Evolutionary conservation across 306 rosid species (phyloP).

Genomic region (Trifolium subterraneum): DNA sequence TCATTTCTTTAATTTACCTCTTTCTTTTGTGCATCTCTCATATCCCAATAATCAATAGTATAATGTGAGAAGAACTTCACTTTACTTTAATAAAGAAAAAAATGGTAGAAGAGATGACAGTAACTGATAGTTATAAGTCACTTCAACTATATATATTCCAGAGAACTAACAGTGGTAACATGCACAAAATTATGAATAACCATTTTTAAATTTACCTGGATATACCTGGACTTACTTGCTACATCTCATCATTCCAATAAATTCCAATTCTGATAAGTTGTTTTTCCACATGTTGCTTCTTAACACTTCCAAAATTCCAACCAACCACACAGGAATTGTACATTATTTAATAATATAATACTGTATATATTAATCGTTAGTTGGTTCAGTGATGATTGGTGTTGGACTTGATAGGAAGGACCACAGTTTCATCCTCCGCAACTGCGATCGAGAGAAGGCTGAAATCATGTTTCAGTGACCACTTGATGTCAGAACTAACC

Average conservation of each 20-base stretch:
- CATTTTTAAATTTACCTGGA: constrained; percentile 31
- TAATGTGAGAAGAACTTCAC: neutral
- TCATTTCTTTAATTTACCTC: no score
- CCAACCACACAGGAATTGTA: constrained; percentile 49
- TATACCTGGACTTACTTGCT: constrained; percentile 18
- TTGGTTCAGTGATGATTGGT: no score
- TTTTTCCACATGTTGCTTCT: constrained; percentile 39
- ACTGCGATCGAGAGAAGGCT: no score
- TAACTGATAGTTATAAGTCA: constrained; percentile 59
- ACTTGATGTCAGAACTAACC: no score
- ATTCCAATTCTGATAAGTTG: constrained; percentile 32
- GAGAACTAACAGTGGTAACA: constrained; percentile 44
- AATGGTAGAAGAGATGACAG: constrained; percentile 44
- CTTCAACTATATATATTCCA: constrained; percentile 60
- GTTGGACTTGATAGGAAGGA: no score
- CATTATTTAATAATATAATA: constrained; percentile 31
- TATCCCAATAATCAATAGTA: constrained; percentile 15
- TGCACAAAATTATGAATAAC: constrained; percentile 26
- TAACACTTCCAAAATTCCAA: constrained; percentile 38
- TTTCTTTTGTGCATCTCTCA: neutral
- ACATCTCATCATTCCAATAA: constrained; percentile 39
- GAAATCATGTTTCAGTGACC: no score
- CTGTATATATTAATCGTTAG: no score
- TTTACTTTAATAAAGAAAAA: constrained; percentile 21
- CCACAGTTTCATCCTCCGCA: no score